Percentiles rank a stretch among this genome's conserved stretches.
Evolutionary conservation across 2,329 filamentous ascomycete species (phyloP).

Genomic region (Aspergillus sojae): DNA sequence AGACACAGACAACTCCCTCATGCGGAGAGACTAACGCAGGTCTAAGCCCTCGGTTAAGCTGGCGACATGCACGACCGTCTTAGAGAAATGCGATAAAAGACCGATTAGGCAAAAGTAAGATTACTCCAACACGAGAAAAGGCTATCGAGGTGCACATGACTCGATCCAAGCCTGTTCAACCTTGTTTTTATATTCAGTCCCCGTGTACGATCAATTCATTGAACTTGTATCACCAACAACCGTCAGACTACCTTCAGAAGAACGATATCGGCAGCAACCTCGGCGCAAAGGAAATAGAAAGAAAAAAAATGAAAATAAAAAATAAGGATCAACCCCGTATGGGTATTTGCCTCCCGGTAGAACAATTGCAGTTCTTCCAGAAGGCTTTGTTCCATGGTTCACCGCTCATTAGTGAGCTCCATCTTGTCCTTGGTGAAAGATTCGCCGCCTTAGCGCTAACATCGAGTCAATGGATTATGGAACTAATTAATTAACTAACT

Average conservation of each 20-base stretch:
- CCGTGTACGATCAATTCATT: background rate
- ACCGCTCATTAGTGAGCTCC: conserved; percentile 16
- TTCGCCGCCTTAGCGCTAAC: background rate
- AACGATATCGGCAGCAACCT: background rate
- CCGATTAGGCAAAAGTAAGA: background rate
- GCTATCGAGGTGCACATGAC: background rate
- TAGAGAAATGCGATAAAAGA: background rate
- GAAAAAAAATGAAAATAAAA: background rate
- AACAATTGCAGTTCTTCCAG: conserved; percentile 17
- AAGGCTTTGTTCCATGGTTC: conserved; percentile 23
- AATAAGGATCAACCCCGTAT: conserved; percentile 17
- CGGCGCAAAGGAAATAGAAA: background rate
- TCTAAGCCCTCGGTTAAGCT: conserved; percentile 11
- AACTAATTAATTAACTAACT: background rate
- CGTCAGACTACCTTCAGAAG: too few relatives aligned
- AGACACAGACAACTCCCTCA: background rate
- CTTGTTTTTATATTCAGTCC: too few relatives aligned
- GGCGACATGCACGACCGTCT: conserved; percentile 9
- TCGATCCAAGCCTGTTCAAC: too few relatives aligned
- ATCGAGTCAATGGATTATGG: background rate
- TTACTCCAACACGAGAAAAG: background rate
- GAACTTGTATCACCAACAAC: background rate
- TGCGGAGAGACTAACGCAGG: conserved; percentile 4
- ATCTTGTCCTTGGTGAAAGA: background rate
- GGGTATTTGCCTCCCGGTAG: conserved; percentile 16